Base-by-base conservation (phyloP, 768 basidiomycete genomes). In the Grammothele lineata region DNA sequence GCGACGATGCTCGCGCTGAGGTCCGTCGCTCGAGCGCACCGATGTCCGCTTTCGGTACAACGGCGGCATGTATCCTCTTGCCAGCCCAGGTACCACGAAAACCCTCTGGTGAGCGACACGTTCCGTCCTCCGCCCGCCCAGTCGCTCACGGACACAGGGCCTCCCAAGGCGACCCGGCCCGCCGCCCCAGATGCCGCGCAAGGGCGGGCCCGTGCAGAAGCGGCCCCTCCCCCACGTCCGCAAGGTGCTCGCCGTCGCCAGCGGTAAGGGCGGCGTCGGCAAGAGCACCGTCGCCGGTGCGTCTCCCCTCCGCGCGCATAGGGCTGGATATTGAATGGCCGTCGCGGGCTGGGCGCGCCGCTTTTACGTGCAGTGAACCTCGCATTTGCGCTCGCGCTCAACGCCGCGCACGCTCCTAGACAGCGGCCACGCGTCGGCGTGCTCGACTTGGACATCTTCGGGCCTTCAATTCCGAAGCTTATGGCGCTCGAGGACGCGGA, bases 231-330 rank as follows among this genome's bases (percentile, higher is more conserved):
- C 83, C 1, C 66, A 95, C 56, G 93, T 92, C 6, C 81, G 83
- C 56, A 82, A 83, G 51, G 81, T 94, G 14, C 61, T 97, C 4
- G 85, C 79, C 2, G 91, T 97, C 0, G 88, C 92, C 7, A 91
- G 88, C 54, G 94, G 92, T 4, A 97, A 97, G 61, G 95, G 95
- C 21, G 94, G 94, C 2, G 94, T 96, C 15, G 94, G 94, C 15
- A 98, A 96, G 67, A 92, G 90, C 51, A 97, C 92, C 0, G 73
- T 97, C 25, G 90, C 93, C 46, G 87, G 92, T 93, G 51, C 32
- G 76, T 59, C 23, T 21, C 10, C 40, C 4, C 30, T n/a, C 3
- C 3, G 7, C 17, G 2, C 23, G 19, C 2, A n/a, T n/a, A n/a
- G n/a, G n/a, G n/a, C n/a, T n/a, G n/a, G n/a, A n/a, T n/a, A n/a